phyloP scores from a whole-genome alignment of 768 basidiomycete genomes.

The Russula emetica region DNA sequence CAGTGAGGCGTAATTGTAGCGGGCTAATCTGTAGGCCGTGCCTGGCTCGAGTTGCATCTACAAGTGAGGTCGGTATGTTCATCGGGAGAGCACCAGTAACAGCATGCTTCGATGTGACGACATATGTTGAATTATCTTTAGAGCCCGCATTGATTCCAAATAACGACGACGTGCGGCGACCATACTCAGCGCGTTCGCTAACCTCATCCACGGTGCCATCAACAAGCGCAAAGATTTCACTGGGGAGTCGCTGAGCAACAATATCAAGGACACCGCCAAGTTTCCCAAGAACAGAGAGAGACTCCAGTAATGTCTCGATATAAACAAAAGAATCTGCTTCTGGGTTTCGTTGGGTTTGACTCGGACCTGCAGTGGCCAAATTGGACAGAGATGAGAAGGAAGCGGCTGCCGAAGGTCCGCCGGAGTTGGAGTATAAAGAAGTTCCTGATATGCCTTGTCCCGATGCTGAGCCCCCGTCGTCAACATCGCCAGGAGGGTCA shows the following conservation, averaged over 20 bases:
- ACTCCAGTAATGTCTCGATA: constrained; percentile 88
- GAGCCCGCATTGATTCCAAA: constrained; percentile 28
- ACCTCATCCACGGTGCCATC: constrained; percentile 89
- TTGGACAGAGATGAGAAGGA: constrained; percentile 27
- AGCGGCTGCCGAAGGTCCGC: constrained; percentile 28
- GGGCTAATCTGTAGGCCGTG: constrained; percentile 41
- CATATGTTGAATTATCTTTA: constrained; percentile 44
- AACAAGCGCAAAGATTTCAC: constrained; percentile 80
- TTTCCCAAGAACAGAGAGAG: constrained; percentile 87
- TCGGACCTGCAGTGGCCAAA: constrained; percentile 15
- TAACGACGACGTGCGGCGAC: constrained; percentile 47
- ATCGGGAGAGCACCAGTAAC: constrained; percentile 28
- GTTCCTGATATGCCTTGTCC: constrained; percentile 26
- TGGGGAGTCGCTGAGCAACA: constrained; percentile 74
- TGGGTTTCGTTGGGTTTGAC: constrained; percentile 50
- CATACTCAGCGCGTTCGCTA: constrained; percentile 82
- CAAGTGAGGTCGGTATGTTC: constrained; percentile 17
- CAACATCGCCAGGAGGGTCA: constrained; percentile 67
- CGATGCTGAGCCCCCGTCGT: constrained; percentile 35
- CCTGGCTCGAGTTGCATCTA: constrained; percentile 13
- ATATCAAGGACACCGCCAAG: constrained; percentile 80
- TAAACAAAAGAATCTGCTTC: constrained; percentile 92
- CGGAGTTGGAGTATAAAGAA: constrained; percentile 23
- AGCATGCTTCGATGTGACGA: constrained; percentile 40
- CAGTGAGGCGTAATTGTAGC: constrained; percentile 59